A percentile compares a stretch with the other conserved stretches of the same genome.
phyloP scores from a whole-genome alignment of 768 basidiomycete species.

The Harrya chromipes region DNA sequence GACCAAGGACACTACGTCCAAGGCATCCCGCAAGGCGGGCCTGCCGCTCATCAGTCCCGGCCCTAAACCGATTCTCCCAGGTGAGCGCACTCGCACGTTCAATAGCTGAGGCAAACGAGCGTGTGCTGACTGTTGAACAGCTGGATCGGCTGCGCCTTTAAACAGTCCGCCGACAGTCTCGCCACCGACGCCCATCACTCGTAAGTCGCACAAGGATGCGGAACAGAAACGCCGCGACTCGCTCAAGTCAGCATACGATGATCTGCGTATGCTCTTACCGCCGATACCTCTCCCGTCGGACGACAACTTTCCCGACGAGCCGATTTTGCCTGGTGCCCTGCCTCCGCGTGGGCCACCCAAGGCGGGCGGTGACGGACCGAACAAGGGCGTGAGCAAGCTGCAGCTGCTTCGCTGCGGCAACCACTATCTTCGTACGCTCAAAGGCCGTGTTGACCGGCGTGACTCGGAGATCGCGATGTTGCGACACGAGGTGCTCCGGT shows the following conservation, averaged over 20 bases:
- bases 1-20: constrained; percentile 26
- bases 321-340: constrained; percentile 79
- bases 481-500: constrained; percentile 60
- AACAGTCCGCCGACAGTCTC: constrained; percentile 24
- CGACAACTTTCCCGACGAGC: constrained; percentile 66
- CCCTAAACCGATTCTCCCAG: constrained; percentile 73
- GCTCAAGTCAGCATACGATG: constrained; percentile 90
- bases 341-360: constrained; percentile 89
- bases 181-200: constrained; percentile 49
- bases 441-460: constrained; percentile 71
- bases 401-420: constrained; percentile 90
- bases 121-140: constrained; percentile 20
- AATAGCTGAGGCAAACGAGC: not conserved
- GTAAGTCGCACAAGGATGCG: constrained; percentile 91
- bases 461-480: constrained; percentile 74
- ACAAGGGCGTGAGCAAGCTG: constrained; percentile 91
- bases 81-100: constrained; percentile 33
- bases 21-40: constrained; percentile 28
- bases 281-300: constrained; percentile 83
- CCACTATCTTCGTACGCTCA: constrained; percentile 77
- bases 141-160: constrained; percentile 32
- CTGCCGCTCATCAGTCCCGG: constrained; percentile 46
- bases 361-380: constrained; percentile 85
- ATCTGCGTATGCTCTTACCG: constrained; percentile 78
- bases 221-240: constrained; percentile 98